A percentile compares a stretch with the other conserved stretches of the same genome.
Evolutionary conservation across 1,284 basidiomycete species (phyloP).

Genomic region (Athelia psychrophila): DNA sequence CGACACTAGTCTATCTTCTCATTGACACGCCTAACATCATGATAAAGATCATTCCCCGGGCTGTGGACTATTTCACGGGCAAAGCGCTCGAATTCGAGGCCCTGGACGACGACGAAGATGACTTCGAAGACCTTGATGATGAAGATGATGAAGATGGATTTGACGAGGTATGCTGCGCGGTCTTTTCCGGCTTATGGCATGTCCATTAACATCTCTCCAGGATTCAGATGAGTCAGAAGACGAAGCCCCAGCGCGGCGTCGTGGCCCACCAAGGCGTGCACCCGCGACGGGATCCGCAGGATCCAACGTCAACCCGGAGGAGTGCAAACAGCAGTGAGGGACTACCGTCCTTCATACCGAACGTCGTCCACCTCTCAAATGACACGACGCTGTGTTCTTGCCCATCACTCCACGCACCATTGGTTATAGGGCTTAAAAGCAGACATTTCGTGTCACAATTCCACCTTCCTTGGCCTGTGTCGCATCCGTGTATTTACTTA

Average conservation of each 20-base stretch:
- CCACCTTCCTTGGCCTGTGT: no score
- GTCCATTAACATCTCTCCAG: constrained; percentile 22
- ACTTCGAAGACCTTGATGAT: constrained; percentile 60
- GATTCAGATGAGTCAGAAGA: constrained; percentile 63
- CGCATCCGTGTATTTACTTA: no score
- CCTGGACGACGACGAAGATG: constrained; percentile 69
- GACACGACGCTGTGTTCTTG: background rate
- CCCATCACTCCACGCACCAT: background rate
- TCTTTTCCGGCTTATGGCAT: constrained; percentile 1
- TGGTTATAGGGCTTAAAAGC: no score
- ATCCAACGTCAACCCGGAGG: constrained; percentile 63
- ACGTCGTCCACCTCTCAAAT: background rate
- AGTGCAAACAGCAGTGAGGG: constrained; percentile 82
- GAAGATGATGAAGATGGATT: constrained; percentile 54
- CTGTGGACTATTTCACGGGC: constrained; percentile 95
- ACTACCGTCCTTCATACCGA: background rate
- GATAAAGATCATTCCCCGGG: constrained; percentile 85
- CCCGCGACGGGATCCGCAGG: constrained; percentile 28
- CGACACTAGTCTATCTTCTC: constrained; percentile 5
- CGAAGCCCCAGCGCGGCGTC: constrained; percentile 54
- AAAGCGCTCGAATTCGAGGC: constrained; percentile 92
- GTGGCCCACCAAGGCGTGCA: constrained; percentile 54
- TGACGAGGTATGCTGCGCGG: constrained; percentile 10
- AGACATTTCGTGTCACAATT: no score
- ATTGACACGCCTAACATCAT: background rate